Evolutionary conservation across 139 green algal species (phyloP).

Genomic region (Mychonastes homosphaera): DNA sequence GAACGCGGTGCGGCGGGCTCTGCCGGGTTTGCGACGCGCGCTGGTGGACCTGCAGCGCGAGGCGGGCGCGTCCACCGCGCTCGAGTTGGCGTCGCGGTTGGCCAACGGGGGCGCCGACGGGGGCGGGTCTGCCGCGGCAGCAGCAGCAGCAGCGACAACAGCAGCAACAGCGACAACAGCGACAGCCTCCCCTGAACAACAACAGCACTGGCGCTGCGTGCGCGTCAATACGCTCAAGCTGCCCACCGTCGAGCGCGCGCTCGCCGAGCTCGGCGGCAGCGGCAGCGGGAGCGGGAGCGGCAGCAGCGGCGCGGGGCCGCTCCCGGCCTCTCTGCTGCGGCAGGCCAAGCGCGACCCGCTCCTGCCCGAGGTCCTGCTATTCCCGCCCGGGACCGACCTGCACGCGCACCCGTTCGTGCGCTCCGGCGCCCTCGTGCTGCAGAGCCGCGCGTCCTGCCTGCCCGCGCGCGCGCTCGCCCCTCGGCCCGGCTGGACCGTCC

Average conservation of each 20-base stretch:
- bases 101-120: background rate
- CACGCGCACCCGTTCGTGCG: constrained; percentile 79
- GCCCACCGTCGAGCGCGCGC: constrained; percentile 33
- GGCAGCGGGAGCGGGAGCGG: background rate
- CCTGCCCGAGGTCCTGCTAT: constrained; percentile 68
- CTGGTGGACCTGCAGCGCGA: constrained; percentile 22
- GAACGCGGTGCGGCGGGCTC: background rate
- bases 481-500: constrained; percentile 53
- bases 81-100: background rate
- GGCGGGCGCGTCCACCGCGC: constrained; percentile 1
- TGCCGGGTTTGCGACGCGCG: background rate
- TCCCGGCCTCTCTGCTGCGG: background rate
- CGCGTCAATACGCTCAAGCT: constrained; percentile 69
- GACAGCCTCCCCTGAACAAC: too few species aligned
- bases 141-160: constrained; percentile 7
- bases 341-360: constrained; percentile 32
- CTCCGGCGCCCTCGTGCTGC: constrained; percentile 56
- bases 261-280: constrained; percentile 31
- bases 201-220: constrained; percentile 35
- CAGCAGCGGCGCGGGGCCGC: background rate
- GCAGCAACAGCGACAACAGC: too few species aligned
- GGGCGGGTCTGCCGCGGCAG: background rate
- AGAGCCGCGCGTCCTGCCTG: constrained; percentile 82
- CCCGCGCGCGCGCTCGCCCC: constrained; percentile 73
- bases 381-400: constrained; percentile 77